Conservation (phyloP, 257 asterid species). For the Thymus quinquecostatus region DNA sequence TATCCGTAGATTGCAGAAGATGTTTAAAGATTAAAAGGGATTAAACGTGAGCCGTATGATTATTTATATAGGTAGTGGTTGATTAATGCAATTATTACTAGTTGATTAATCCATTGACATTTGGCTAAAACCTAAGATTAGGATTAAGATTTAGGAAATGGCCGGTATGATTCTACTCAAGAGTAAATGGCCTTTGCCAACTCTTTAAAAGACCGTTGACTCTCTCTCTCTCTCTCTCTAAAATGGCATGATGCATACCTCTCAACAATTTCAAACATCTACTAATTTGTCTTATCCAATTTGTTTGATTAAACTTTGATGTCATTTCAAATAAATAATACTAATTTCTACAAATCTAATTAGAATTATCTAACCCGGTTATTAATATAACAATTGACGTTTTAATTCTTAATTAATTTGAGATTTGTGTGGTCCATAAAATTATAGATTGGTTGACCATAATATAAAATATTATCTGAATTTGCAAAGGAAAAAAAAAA, state of each 20-base stretch:
- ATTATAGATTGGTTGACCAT: neutral
- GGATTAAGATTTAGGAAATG: neutral
- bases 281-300: slow-evolving; percentile 31
- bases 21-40: too few relatives aligned
- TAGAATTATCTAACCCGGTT: neutral
- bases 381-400: neutral
- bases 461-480: neutral
- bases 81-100: neutral
- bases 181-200: slow-evolving; percentile 32
- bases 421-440: neutral
- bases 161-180: neutral
- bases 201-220: slow-evolving; percentile 30
- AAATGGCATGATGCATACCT: slow-evolving; percentile 24
- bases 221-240: neutral
- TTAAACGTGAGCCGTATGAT: neutral
- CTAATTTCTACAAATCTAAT: neutral
- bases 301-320: slow-evolving; percentile 5
- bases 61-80: neutral
- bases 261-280: slow-evolving; percentile 7
- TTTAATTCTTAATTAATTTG: neutral
- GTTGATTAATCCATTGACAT: slow-evolving; percentile 29
- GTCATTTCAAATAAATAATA: neutral
- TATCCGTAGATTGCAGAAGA: too few relatives aligned
- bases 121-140: neutral
- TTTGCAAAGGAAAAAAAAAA: neutral